Evolutionary conservation across 148 eudicot species (phyloP), one percentile per base, ranked within the genome.

Genomic region (Linanthus parryae): DNA sequence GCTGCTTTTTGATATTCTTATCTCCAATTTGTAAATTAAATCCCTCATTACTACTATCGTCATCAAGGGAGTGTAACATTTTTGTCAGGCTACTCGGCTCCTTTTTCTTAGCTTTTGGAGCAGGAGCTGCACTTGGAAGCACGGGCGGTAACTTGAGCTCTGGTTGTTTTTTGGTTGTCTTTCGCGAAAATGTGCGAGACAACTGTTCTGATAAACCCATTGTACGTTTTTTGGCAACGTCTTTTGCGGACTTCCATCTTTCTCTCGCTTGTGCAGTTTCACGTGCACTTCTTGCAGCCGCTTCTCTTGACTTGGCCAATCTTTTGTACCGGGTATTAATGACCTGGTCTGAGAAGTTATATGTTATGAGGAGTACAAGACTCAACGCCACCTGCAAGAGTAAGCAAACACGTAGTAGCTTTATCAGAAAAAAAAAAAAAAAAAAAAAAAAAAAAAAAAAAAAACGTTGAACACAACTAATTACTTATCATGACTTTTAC

Each of bases 261-360:
- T 85, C 75, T 47, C 91, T 83, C 39, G 97, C 97, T 54, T 75
- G 81, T 27, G 95, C 97, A 11, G 91, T 89, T 70, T 85, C 95
- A 40, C 87, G 69, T 50, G 95, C 91, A 47, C 87, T 85, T 56
- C 77, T 72, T 40, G 79, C 75, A 4, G 95, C 97, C 0, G 79
- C 76, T 55, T 89, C 91, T 56, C 97, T 73, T 11, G 95, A 85
- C 56, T 75, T 75, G 15, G 95, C 97, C 62, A 79, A 35, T 47
- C 90, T 73, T 65, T 67, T 69, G 49, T 85, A 68, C 50, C 88
- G 73, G 48, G 84, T 85, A 7, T 80, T 71, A n/a, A 89, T 71
- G 22, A 89, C 84, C 72, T 85, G 94, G 61, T 89, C 97, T 8
- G 97, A 89, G 66, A 77, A 89, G 45, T 80, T 85, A 35, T 89